Evolutionary conservation across 148 eudicot genomes (phyloP).

Genomic region (Camellia lanceoleosa): DNA sequence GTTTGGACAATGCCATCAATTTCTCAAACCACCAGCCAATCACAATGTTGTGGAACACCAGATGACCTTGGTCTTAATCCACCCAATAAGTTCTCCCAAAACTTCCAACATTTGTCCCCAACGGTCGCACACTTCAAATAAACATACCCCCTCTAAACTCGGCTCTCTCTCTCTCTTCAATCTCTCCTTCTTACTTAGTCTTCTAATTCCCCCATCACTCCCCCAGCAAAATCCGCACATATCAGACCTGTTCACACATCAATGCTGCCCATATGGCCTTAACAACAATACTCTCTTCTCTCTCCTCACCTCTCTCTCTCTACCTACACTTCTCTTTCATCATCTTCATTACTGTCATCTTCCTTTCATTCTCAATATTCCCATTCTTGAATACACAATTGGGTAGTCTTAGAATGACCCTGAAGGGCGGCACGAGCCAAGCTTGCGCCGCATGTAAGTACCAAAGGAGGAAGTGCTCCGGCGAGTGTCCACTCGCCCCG

Average conservation of each 20-base stretch:
- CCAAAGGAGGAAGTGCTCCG: conserved; percentile 66
- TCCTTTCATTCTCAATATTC: background rate
- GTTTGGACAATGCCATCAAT: too few species aligned
- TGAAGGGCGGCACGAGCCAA: conserved; percentile 76
- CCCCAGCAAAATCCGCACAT: conserved; percentile 29
- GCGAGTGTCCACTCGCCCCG: conserved; percentile 73
- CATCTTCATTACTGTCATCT: background rate
- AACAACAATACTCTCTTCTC: background rate
- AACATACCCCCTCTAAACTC: conserved; percentile 26
- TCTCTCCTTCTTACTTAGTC: conserved; percentile 45
- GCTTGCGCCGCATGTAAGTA: conserved; percentile 96
- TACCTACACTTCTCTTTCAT: conserved; percentile 3
- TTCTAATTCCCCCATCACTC: conserved; percentile 21
- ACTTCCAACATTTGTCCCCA: conserved; percentile 17
- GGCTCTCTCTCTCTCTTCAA: conserved; percentile 27
- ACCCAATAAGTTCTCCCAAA: background rate
- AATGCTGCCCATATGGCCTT: conserved; percentile 4
- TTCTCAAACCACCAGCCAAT: too few species aligned
- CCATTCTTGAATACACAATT: background rate
- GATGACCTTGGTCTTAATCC: too few species aligned
- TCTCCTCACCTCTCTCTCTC: background rate
- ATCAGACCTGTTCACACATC: conserved; percentile 31
- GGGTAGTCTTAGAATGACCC: conserved; percentile 52
- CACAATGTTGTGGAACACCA: too few species aligned
- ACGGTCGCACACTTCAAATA: conserved; percentile 37